Evolutionary conservation across 495 filamentous ascomycete genomes (phyloP), one percentile per base, ranked within the genome.

Genomic region (Penicillium maclennaniae): DNA sequence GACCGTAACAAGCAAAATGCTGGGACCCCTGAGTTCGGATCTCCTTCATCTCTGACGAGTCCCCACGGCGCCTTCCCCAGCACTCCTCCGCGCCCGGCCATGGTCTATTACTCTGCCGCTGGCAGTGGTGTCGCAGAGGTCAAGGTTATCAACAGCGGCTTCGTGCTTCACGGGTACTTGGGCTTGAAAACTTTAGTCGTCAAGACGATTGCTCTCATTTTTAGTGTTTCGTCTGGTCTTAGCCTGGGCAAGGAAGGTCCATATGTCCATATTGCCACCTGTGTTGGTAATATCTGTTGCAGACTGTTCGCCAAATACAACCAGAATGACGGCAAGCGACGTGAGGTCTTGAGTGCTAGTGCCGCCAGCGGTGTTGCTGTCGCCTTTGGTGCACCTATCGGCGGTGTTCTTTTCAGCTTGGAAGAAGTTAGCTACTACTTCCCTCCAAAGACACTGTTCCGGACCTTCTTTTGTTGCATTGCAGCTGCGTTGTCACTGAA

Each of bases 401-500:
- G 90, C 9, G 92, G 92, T 36, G 92, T 97, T 14, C 79, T 97
- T 7, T 97, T 97, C 68, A 90, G 91, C 49, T 72, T 97, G 21
- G 92, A 97, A 70, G 92, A 97, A 78, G 90, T 96, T 62, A 88
- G 80, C 67, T 98, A 98, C 68, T 98, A 96, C 66, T 97, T 97
- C 69, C 93, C 92, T 4, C 88, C 93, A n/a, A 97, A 98, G 71
- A 97, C 92, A 3, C 82, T 98, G 4, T 98, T 98, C 73, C 79
- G 93, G 37, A 98, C 93, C 1, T 97, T 98, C 75, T 98, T 97
- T 72, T 96, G 91, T 69, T 98, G 92, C 69, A 97, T 97, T 61
- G 88, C 82, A 2, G 91, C 93, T 20, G 87, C 93, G 0, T 66
- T 98, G 23, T 90, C 92, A 4, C 74, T 97, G 50, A 96, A 96